Evolutionary conservation across 1,139 yeast genomes (phyloP), one percentile per base, ranked within the genome.

Genomic region (Suhomyces coccinellae): DNA sequence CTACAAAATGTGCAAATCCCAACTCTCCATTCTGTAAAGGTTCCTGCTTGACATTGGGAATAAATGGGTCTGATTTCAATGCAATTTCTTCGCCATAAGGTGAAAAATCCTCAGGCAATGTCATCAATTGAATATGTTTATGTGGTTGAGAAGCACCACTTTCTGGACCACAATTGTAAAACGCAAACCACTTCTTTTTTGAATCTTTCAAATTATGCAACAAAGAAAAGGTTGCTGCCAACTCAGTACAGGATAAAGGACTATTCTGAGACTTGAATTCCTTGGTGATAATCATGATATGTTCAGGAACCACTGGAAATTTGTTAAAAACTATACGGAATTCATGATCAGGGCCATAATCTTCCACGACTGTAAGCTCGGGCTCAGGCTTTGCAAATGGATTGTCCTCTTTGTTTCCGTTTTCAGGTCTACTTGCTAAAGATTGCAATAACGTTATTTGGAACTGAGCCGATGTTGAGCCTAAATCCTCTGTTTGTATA

Each of bases 131-230:
- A 49, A 91, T 66, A 66, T 93, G 99, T 58, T 88, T 88, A 67
- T 93, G 99, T 40, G 89, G 85, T 57, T 90, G 95, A 0, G 97
- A 88, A 8, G 97, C 96, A 1, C 98, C 99, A 53, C 95, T 83
- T 55, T 82, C 76, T 22, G 82, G 81, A 4, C 98, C 98, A 60
- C 90, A 83, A 62, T 93, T 93, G 74, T 81, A 93, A 64, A 93
- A 91, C 0, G 89, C 93, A 63, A 91, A 73, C 76, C 75, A 70
- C 51, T 64, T 51, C 49, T 66, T 59, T 6, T 54, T 57, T 30
- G 55, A 56, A 10, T 53, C 46, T 44, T 55, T 54, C 45, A 73
- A 56, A 4, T 52, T 48, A 10, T 47, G 44, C 47, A 91, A 67
- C 17, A 87, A 68, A 4, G 77, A 62, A 60, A 78, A 80, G 4